Conservation (phyloP, 805 yeast species). For the Clavispora santaluciae region DNA sequence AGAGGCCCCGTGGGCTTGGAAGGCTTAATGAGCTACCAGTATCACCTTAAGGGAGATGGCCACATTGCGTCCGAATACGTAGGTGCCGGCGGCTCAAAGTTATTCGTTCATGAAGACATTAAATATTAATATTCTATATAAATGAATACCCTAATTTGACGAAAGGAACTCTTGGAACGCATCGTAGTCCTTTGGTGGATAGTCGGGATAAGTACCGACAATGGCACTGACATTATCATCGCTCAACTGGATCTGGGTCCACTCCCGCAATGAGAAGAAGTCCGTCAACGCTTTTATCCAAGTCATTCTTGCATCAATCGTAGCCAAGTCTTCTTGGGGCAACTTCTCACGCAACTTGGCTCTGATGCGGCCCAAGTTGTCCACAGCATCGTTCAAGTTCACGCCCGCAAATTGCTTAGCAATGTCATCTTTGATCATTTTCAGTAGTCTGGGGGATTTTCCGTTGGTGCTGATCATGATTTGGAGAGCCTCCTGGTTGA, state of each 20-base stretch:
- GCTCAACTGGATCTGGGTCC: slow-evolving; percentile 44
- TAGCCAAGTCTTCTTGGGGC: slow-evolving; percentile 42
- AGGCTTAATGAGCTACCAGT: slow-evolving; percentile 94
- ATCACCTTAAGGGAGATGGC: slow-evolving; percentile 87
- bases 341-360: slow-evolving; percentile 40
- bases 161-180: slow-evolving; percentile 10
- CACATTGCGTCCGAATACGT: slow-evolving; percentile 88
- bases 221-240: slow-evolving; percentile 31
- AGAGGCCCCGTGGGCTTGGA: slow-evolving; percentile 98
- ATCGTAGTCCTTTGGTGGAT: slow-evolving; percentile 36
- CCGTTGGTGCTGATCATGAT: slow-evolving; percentile 84
- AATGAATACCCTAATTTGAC: background rate
- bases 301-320: slow-evolving; percentile 59
- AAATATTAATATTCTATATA: slow-evolving; percentile 1
- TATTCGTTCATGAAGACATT: slow-evolving; percentile 71
- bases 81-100: slow-evolving; percentile 86
- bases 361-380: slow-evolving; percentile 55
- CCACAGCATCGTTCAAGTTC: slow-evolving; percentile 57
- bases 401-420: slow-evolving; percentile 40
- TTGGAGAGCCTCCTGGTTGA: slow-evolving; percentile 67
- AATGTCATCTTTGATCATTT: slow-evolving; percentile 47
- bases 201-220: slow-evolving; percentile 45
- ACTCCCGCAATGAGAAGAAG: slow-evolving; percentile 49
- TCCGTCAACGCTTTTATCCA: slow-evolving; percentile 70
- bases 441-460: slow-evolving; percentile 70